Evolutionary conservation across 169 alveolate species (phyloP), one percentile per base, ranked within the genome.

Genomic region (Besnoitia besnoiti): DNA sequence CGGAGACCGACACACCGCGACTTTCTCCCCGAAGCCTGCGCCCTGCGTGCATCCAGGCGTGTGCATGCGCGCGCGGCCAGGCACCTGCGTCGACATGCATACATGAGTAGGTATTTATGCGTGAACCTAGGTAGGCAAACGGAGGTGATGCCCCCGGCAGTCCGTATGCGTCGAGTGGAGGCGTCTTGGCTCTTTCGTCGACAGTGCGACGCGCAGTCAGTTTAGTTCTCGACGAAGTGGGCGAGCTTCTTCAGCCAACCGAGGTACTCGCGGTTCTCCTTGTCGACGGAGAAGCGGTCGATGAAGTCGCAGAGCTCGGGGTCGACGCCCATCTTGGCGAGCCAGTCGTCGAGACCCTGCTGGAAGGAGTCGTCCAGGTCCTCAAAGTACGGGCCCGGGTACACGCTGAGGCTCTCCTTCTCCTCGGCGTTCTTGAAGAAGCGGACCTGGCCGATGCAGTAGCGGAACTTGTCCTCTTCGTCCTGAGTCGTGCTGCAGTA

Each of bases 301-400:
- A 97, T 96, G 94, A 97, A 97, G 95, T 97, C 98, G 93, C 98
- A 96, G 84, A 97, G 92, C 76, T 96, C 98, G 46, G 96, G 91
- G 85, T 95, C 97, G 30, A 97, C 95, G 61, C 99, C 99, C 97
- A 90, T 21, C 85, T 76, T 82, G 79, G 91, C 61, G 67, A 94
- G 92, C 75, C 93, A 91, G 75, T 91, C 94, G 80, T 94, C 96
- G 19, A 96, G 95, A 49, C 97, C 94, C 62, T 97, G 97, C 95
- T 97, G 99, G 91, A 97, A 93, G 50, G 96, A 94, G 94, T 97
- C 99, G 91, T 97, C 99, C 55, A 97, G 92, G 87, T 97, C 99
- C 92, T 97, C 99, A 84, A 97, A 97, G 95, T 97, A 98, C 7
- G 99, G 99, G 35, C 99, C 99, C 92, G 97, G 97, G 96, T 97